Conservation (phyloP, 352 stramenopile genomes). For the Phytophthora pluvialis region DNA sequence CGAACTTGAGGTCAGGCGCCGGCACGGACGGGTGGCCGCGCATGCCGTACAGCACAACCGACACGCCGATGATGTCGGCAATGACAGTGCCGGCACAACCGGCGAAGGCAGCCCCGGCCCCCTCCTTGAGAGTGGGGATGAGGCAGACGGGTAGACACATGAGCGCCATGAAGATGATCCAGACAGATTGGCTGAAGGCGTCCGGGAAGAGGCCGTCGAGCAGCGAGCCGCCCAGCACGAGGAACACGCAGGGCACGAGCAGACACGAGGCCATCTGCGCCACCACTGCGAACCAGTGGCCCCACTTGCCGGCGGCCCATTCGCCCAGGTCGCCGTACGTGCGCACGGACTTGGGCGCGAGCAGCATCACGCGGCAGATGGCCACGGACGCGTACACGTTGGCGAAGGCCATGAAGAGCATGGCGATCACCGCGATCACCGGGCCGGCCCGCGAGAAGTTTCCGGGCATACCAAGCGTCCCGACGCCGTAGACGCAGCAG, state of each 20-base stretch:
- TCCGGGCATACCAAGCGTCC: constrained; percentile 20
- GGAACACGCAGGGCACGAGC: constrained; percentile 56
- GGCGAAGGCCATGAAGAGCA: constrained; percentile 63
- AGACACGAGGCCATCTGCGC: constrained; percentile 54
- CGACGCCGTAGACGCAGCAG: constrained; percentile 19
- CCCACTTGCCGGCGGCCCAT: constrained; percentile 49
- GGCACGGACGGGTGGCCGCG: constrained; percentile 51
- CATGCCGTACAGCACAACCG: constrained; percentile 59
- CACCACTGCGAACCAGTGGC: constrained; percentile 51
- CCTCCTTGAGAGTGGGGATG: constrained; percentile 66
- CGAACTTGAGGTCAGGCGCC: constrained; percentile 46
- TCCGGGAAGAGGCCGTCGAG: constrained; percentile 53
- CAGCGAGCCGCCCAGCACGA: constrained; percentile 56
- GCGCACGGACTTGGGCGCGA: constrained; percentile 48
- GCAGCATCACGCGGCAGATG: constrained; percentile 56
- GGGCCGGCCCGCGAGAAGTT: constrained; percentile 59
- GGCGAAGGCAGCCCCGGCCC: constrained; percentile 54
- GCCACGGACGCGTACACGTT: constrained; percentile 63
- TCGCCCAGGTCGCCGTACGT: constrained; percentile 63
- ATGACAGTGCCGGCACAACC: constrained; percentile 59
- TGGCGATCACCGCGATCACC: constrained; percentile 42
- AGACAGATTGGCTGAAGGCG: constrained; percentile 46
- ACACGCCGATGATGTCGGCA: constrained; percentile 55
- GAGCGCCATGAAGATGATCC: constrained; percentile 67
- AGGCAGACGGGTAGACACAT: constrained; percentile 56